These are phyloP conservation scores for Emergomyces pasteurianus DNA, from an alignment of 2,329 filamentous ascomycete genomes.

Conservation along the genomic window DNA sequence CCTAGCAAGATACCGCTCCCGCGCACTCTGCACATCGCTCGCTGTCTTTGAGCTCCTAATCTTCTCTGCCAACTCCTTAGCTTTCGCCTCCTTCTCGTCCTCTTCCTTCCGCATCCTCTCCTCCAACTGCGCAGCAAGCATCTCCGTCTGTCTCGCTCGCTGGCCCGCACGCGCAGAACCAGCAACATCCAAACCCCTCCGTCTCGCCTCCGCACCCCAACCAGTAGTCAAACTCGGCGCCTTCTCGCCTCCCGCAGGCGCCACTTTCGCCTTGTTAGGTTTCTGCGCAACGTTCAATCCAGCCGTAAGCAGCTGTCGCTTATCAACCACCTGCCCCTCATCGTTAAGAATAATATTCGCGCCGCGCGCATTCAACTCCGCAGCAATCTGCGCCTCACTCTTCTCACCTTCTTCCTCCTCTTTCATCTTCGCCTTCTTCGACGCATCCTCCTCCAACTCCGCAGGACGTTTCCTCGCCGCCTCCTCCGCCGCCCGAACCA, in stretches of 20 bases:
- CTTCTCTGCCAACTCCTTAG: slow-evolving; percentile 41
- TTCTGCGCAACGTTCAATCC: slow-evolving; percentile 50
- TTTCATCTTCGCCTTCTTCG: slow-evolving; percentile 17
- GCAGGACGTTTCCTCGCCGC: slow-evolving; percentile 22
- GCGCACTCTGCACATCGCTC: slow-evolving; percentile 46
- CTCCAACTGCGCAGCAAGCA: slow-evolving; percentile 50
- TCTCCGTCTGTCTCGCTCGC: slow-evolving; percentile 45
- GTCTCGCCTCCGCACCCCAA: background rate
- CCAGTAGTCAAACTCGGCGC: slow-evolving; percentile 6
- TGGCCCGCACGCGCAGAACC: slow-evolving; percentile 32
- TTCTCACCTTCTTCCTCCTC: slow-evolving; percentile 27
- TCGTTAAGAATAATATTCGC: slow-evolving; percentile 49
- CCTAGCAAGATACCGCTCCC: slow-evolving; percentile 49
- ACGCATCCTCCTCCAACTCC: slow-evolving; percentile 19
- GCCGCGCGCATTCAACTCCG: slow-evolving; percentile 39
- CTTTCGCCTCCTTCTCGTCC: slow-evolving; percentile 46
- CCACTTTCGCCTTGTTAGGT: slow-evolving; percentile 24
- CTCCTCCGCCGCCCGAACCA: slow-evolving; percentile 43
- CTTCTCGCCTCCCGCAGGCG: slow-evolving; percentile 3
- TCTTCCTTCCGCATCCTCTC: slow-evolving; percentile 42
- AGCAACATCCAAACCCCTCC: slow-evolving; percentile 17
- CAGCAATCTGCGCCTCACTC: slow-evolving; percentile 43
- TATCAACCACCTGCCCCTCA: slow-evolving; percentile 53
- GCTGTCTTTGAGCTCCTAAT: slow-evolving; percentile 48
- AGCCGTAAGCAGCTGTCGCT: slow-evolving; percentile 49